Evolutionary conservation across 1,284 basidiomycete genomes (phyloP).

Genomic region (Earliella scabrosa): DNA sequence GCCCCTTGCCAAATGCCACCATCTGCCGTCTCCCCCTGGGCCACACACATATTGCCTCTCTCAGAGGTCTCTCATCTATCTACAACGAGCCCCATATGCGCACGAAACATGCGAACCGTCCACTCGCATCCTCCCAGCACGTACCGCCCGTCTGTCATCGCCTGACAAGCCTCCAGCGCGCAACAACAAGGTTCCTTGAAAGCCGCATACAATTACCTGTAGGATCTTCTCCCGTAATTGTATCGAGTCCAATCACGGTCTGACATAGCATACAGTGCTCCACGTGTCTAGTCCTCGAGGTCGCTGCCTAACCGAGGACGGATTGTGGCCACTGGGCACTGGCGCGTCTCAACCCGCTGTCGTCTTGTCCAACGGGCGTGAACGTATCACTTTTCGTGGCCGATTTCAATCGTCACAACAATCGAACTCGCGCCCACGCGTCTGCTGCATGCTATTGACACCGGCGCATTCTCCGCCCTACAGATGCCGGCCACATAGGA

Average conservation of each 20-base stretch:
- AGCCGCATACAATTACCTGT: background rate
- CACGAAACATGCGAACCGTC: background rate
- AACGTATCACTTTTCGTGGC: background rate
- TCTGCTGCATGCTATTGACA: background rate
- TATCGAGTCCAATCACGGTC: background rate
- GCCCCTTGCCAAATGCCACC: slow-evolving; percentile 13
- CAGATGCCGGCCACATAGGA: slow-evolving; percentile 2
- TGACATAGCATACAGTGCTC: background rate
- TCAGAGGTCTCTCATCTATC: background rate
- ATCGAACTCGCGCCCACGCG: background rate
- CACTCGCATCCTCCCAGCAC: background rate
- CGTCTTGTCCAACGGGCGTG: background rate
- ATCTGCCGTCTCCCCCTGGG: background rate
- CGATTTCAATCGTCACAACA: background rate
- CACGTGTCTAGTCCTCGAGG: background rate
- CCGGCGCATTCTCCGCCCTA: too few relatives aligned
- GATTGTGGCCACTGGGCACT: too few relatives aligned
- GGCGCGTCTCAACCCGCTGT: too few relatives aligned
- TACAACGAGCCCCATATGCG: background rate
- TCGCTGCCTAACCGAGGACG: background rate
- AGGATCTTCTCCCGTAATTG: too few relatives aligned
- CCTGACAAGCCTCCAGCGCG: background rate
- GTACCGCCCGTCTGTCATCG: background rate
- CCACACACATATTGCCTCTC: slow-evolving; percentile 1
- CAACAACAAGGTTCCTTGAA: background rate